Evolutionary conservation across 805 yeast species (phyloP), one percentile per base, ranked within the genome.

Genomic region (Barnettozyma sucrosica): DNA sequence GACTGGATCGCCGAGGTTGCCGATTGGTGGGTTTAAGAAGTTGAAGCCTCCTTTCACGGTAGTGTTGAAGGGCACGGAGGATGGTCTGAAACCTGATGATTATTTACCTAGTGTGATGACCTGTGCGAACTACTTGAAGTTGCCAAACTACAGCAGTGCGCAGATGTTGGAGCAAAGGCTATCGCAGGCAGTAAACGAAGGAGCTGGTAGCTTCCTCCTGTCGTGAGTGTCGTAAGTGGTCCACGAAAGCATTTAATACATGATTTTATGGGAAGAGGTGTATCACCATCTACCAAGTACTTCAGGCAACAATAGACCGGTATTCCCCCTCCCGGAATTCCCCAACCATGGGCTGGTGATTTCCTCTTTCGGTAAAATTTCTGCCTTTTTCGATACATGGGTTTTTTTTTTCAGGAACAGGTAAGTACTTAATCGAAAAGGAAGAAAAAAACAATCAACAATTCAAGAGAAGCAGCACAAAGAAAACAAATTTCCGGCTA

Each of bases 31-130:
- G 0, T 92, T 92, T 69, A 84, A 83, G 56, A 77, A 85, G 0
- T 69, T 92, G 47, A 74, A 76, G 40, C 99, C 99, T 0, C 83
- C 77, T 45, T 74, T 92, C 41, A 92, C 98, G 0, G 89, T 93
- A 32, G 98, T 93, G 2, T 68, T 88, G 51, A 89, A 88, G 61
- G 81, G 76, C 49, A 75, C 83, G n/a, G 98, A 92, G 45, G 81
- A 76, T 41, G 84, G 81, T 0, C 62, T 77, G 23, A 65, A 68
- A 11, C 76, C 86, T 5, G 96, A 92, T 64, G 89, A 82, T 51
- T 89, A 84, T 59, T 71, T 93, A 48, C 98, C 99, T 2, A 88
- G 96, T 66, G 99, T 93, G 3, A 92, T 92, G 99, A 92, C 99
- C 0, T 92, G 99, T 70, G 97, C 95, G 3, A 92, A 92, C 62